phyloP scores from a whole-genome alignment of 352 stramenopile genomes.

The Phytophthora tentaculata region DNA sequence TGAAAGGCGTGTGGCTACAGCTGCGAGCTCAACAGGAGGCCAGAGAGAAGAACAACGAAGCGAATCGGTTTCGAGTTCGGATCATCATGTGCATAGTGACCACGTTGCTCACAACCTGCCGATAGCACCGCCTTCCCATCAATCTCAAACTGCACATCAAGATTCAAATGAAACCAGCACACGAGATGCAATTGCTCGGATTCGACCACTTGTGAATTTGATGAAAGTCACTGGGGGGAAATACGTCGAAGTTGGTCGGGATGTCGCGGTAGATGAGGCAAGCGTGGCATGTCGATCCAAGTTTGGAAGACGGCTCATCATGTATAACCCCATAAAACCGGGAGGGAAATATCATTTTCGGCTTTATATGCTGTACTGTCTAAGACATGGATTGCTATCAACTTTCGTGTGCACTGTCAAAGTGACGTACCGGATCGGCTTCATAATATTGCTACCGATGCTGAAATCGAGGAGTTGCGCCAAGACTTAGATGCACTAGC shows the following conservation, averaged over 20 bases:
- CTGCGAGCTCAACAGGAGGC: too few species aligned
- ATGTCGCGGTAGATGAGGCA: not conserved
- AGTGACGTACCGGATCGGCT: slow-evolving; percentile 31
- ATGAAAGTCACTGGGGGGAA: slow-evolving; percentile 6
- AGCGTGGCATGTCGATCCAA: not conserved
- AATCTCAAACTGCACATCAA: not conserved
- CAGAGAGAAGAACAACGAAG: too few species aligned
- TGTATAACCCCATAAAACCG: slow-evolving; percentile 28
- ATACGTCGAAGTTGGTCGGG: slow-evolving; percentile 2
- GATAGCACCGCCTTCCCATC: too few species aligned
- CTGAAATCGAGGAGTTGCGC: slow-evolving; percentile 7
- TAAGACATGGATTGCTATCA: slow-evolving; percentile 35
- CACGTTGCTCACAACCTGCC: too few species aligned
- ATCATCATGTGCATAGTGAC: too few species aligned
- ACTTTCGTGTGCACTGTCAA: slow-evolving; percentile 34
- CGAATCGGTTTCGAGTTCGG: too few species aligned
- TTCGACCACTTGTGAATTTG: slow-evolving; percentile 23
- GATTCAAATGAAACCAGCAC: not conserved
- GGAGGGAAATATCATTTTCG: slow-evolving; percentile 45
- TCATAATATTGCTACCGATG: slow-evolving; percentile 15
- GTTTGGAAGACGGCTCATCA: slow-evolving; percentile 8
- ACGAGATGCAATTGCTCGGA: not conserved
- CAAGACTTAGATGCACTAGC: not conserved
- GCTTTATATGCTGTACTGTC: slow-evolving; percentile 41
- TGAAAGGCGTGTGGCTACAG: too few species aligned